phyloP scores from a whole-genome alignment of 1,139 yeast genomes.

The Yamadazyma oceani region DNA sequence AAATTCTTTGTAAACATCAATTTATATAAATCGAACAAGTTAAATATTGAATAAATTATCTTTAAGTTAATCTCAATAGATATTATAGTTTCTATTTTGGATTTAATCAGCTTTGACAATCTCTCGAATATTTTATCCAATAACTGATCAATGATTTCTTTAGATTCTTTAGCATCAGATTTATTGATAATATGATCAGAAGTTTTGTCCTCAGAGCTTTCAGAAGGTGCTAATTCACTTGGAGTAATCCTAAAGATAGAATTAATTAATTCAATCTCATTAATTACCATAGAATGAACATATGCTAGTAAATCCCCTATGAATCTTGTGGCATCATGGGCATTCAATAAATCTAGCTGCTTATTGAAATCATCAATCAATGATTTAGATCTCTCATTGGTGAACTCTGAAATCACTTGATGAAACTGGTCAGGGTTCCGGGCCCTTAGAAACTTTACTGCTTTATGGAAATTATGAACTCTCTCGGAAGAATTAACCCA shows the following conservation, averaged over 20 bases:
- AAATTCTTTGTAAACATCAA: conserved; percentile 63
- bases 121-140: conserved; percentile 31
- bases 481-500: conserved; percentile 30
- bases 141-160: conserved; percentile 30
- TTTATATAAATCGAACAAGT: conserved; percentile 64
- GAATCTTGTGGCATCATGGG: conserved; percentile 80
- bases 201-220: conserved; percentile 17
- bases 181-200: conserved; percentile 12
- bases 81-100: conserved; percentile 65
- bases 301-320: conserved; percentile 89
- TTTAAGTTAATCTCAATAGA: conserved; percentile 62
- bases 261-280: conserved; percentile 76
- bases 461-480: conserved; percentile 31
- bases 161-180: conserved; percentile 23
- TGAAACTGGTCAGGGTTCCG: conserved; percentile 50
- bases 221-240: conserved; percentile 4
- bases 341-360: conserved; percentile 48
- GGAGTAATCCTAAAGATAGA: conserved; percentile 33
- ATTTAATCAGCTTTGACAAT: conserved; percentile 41
- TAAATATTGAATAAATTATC: conserved; percentile 57
- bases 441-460: conserved; percentile 30
- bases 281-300: conserved; percentile 84
- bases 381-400: conserved; percentile 56
- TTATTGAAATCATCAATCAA: conserved; percentile 58
- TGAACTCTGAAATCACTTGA: conserved; percentile 44